Conservation (phyloP, 345 rosid genomes). For the Murraya koenigii region DNA sequence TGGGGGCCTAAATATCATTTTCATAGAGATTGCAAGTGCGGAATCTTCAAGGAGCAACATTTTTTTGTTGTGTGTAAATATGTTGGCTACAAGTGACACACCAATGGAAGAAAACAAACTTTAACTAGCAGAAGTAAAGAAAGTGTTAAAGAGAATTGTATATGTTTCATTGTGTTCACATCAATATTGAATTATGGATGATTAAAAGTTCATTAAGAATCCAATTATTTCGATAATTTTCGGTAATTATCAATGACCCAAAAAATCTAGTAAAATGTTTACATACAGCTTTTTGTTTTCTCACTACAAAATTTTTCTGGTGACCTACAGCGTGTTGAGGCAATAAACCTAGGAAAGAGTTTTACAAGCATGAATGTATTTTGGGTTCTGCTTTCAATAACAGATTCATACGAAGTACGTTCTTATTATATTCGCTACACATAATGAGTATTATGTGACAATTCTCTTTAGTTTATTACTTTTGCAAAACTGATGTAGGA, state of each 20-base stretch:
- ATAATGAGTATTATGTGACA: too few species aligned
- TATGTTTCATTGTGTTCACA: not conserved
- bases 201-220: not conserved
- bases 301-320: not conserved
- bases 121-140: not conserved
- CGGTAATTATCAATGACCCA: not conserved
- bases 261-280: not conserved
- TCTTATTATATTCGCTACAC: too few species aligned
- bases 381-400: too few species aligned
- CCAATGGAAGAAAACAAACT: not conserved
- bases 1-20: not conserved
- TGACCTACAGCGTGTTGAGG: not conserved
- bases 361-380: not conserved
- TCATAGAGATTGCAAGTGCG: not conserved
- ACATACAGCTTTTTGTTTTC: not conserved
- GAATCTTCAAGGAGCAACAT: not conserved
- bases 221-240: not conserved
- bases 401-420: too few species aligned
- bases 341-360: not conserved
- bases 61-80: not conserved
- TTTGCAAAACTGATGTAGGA: too few species aligned
- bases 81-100: not conserved
- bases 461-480: too few species aligned
- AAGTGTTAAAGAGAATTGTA: not conserved
- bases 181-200: not conserved